These are phyloP conservation scores for Diospyros kaki DNA, from an alignment of 148 eudicot species.

Conservation along the genomic window DNA sequence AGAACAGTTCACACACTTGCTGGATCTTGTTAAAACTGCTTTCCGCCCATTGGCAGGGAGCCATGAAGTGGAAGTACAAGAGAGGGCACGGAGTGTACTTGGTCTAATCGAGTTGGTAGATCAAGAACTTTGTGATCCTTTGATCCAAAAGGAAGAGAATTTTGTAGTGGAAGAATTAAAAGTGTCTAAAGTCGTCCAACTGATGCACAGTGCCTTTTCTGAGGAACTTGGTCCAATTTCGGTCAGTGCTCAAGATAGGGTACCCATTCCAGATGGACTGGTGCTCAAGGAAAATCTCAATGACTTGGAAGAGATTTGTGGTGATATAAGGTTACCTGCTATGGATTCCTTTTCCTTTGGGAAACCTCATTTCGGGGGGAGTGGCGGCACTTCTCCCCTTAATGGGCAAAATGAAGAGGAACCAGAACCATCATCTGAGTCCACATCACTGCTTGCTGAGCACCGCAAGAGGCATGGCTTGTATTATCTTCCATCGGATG, in stretches of 20 bases:
- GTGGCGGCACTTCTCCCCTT: slow-evolving; percentile 19
- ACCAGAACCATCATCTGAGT: slow-evolving; percentile 42
- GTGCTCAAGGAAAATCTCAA: slow-evolving; percentile 53
- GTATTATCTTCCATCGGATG: slow-evolving; percentile 76
- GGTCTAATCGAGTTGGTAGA: slow-evolving; percentile 59
- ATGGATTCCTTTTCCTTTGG: slow-evolving; percentile 52
- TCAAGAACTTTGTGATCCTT: slow-evolving; percentile 30
- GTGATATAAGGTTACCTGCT: slow-evolving; percentile 38
- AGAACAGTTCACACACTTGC: slow-evolving; percentile 24
- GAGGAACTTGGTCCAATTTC: slow-evolving; percentile 90
- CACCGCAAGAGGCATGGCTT: slow-evolving; percentile 80
- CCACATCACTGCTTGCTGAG: slow-evolving; percentile 67
- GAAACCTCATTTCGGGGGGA: slow-evolving; percentile 28
- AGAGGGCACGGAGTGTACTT: slow-evolving; percentile 71
- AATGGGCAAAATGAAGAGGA: slow-evolving; percentile 39
- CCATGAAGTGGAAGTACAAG: slow-evolving; percentile 76
- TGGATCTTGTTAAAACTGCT: slow-evolving; percentile 46
- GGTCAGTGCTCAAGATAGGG: slow-evolving; percentile 64
- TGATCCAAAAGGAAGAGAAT: slow-evolving; percentile 23
- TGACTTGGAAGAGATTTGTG: slow-evolving; percentile 64
- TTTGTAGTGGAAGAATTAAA: slow-evolving; percentile 26
- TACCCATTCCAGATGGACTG: slow-evolving; percentile 67
- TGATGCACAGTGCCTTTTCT: slow-evolving; percentile 46
- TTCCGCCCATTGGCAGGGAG: slow-evolving; percentile 50
- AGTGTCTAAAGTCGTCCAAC: slow-evolving; percentile 35